Base-by-base conservation (phyloP, 768 basidiomycete genomes). In the Lactarius quietus region DNA sequence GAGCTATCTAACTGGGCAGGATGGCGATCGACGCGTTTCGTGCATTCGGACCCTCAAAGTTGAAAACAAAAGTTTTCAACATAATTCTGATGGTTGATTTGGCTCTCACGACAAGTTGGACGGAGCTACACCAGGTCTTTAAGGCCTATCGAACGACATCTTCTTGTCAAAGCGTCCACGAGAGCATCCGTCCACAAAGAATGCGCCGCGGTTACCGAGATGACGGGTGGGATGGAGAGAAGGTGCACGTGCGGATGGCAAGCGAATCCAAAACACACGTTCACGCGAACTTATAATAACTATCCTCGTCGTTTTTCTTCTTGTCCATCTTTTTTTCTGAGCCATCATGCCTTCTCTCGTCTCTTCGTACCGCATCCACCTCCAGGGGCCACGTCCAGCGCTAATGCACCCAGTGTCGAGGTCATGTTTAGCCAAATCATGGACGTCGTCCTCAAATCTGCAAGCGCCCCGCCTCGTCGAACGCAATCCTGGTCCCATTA, bases 341-440 rank as follows among this genome's bases (percentile, higher is more conserved):
- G 53, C 59, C 59, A 35, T 39, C 60, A 65, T 65, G 64, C 64
- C 0, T 33, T 56, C 31, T 31, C 59, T 57, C 59, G 45, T 20
- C 12, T 20, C 26, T 7, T 26, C 6, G 14, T n/a, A 1, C 52
- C 45, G 3, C 64, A 55, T 1, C 2, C n/a, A 18, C 3, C 48
- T 6, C 14, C 59, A 7, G 59, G 41, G 36, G 17, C 53, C 29
- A 1, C n/a, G 9, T 33, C 60, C 1, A 35, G 12, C 15, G 4
- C 69, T n/a, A 73, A 68, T 65, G 66, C 66, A 23, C 70, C 72
- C 35, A 73, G 73, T 52, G 72, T 84, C 66, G 80, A 83, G 72
- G 36, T 68, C 53, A 92, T 93, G 90, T 90, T 93, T 73, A 73
- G 81, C 68, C 86, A 90, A 72, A 94, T 94, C 72, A 80, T 93